Conservation (phyloP, 2,329 filamentous ascomycete genomes). For the Capronia coronata region DNA sequence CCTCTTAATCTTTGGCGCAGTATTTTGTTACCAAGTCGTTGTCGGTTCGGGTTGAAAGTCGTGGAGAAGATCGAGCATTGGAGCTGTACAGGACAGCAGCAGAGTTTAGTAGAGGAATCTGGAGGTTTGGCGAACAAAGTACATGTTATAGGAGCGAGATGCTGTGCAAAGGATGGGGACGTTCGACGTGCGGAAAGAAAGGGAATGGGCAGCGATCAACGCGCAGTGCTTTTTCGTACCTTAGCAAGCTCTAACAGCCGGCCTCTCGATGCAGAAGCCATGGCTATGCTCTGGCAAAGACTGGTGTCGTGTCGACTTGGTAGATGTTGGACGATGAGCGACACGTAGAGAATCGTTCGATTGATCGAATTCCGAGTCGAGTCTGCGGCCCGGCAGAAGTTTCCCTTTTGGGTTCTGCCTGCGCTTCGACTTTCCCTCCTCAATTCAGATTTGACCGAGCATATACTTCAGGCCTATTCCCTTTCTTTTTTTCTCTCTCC, state of each 20-base stretch:
- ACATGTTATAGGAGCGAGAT: too few relatives aligned
- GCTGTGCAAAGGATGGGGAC: too few relatives aligned
- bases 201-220: too few relatives aligned
- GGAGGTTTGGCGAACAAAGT: too few relatives aligned
- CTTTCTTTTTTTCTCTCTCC: not conserved
- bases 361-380: not conserved
- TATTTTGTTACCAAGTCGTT: slow-evolving; percentile 85
- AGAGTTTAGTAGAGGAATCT: not conserved
- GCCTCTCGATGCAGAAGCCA: slow-evolving; percentile 21
- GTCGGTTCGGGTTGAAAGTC: slow-evolving; percentile 76
- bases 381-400: slow-evolving; percentile 10
- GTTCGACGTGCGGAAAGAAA: not conserved
- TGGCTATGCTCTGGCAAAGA: slow-evolving; percentile 12
- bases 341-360: not conserved
- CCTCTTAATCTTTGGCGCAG: slow-evolving; percentile 81
- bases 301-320: slow-evolving; percentile 1
- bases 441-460: too few relatives aligned
- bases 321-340: not conserved
- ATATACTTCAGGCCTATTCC: not conserved
- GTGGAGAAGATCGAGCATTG: slow-evolving; percentile 90
- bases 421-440: not conserved
- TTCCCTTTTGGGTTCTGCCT: slow-evolving; percentile 6
- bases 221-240: slow-evolving; percentile 20
- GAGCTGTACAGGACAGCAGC: slow-evolving; percentile 50
- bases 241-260: slow-evolving; percentile 26